Conservation (phyloP, 768 basidiomycete genomes). For the Suillus sp. region DNA sequence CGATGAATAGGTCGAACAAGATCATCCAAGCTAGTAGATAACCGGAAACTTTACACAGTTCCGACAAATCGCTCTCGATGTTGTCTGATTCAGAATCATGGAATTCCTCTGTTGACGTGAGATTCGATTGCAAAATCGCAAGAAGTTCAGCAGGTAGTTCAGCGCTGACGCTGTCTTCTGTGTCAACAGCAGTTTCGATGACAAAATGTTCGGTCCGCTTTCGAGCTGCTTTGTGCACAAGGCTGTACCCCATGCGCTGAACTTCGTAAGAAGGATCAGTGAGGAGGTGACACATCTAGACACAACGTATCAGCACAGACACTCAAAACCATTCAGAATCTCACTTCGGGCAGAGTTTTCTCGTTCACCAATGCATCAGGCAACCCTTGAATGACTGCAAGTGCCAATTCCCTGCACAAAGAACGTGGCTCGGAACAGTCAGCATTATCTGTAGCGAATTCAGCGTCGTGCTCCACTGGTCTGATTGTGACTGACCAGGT, state of each 20-base stretch:
- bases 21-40: slow-evolving; percentile 89
- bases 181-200: slow-evolving; percentile 83
- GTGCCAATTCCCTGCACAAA: slow-evolving; percentile 64
- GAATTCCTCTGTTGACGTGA: slow-evolving; percentile 42
- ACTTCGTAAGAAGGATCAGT: slow-evolving; percentile 62
- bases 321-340: slow-evolving; percentile 13
- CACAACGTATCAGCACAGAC: slow-evolving; percentile 4
- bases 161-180: slow-evolving; percentile 53
- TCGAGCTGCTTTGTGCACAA: slow-evolving; percentile 68
- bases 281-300: slow-evolving; percentile 80
- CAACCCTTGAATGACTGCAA: slow-evolving; percentile 68
- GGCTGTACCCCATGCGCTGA: slow-evolving; percentile 75
- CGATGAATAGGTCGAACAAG: slow-evolving; percentile 79
- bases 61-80: slow-evolving; percentile 13
- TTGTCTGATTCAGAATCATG: slow-evolving; percentile 43
- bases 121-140: slow-evolving; percentile 53
- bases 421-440: slow-evolving; percentile 57
- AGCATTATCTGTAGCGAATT: slow-evolving; percentile 17
- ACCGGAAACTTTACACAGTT: slow-evolving; percentile 52
- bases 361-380: slow-evolving; percentile 63
- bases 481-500: background rate
- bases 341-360: slow-evolving; percentile 64
- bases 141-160: slow-evolving; percentile 71
- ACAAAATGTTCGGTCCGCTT: slow-evolving; percentile 83
- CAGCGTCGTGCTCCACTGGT: background rate